Conservation (phyloP, 2,329 filamentous ascomycete species). For the Fusarium sulawesiense region DNA sequence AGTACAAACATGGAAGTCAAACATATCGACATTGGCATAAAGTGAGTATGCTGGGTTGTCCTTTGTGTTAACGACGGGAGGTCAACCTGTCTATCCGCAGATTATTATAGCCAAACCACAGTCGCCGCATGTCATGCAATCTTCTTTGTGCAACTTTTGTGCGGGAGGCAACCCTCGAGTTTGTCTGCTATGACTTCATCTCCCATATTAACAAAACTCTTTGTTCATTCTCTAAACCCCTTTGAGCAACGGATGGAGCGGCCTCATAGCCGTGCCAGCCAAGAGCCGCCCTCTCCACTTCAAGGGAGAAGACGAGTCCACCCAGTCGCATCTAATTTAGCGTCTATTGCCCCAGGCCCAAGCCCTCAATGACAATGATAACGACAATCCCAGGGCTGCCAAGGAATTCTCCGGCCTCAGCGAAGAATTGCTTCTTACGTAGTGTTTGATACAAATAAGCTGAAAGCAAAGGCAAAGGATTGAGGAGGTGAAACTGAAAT, state of each 20-base stretch:
- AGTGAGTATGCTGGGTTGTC: not conserved
- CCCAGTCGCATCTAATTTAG: constrained; percentile 32
- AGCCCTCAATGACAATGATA: not conserved
- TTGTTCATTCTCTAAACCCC: not conserved
- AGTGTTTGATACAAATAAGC: not conserved
- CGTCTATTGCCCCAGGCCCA: not conserved
- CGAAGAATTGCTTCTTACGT: constrained; percentile 26
- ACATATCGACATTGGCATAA: not conserved
- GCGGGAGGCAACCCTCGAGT: not conserved
- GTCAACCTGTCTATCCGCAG: not conserved
- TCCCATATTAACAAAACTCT: not conserved
- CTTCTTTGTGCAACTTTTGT: not conserved
- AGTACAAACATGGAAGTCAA: not conserved
- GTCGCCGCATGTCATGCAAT: not conserved
- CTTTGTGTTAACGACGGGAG: not conserved
- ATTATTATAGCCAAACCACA: too few species aligned
- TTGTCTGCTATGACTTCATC: not conserved
- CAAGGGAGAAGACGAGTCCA: constrained; percentile 25
- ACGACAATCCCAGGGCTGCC: not conserved
- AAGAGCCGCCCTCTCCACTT: constrained; percentile 30
- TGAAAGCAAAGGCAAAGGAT: not conserved
- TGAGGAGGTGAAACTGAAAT: not conserved
- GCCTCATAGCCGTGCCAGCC: constrained; percentile 28
- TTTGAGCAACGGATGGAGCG: constrained; percentile 28
- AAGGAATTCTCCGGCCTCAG: constrained; percentile 22